These are phyloP conservation scores for Trichophyton benhamiae DNA, from an alignment of 2,329 filamentous ascomycete species.

Conservation along the genomic window DNA sequence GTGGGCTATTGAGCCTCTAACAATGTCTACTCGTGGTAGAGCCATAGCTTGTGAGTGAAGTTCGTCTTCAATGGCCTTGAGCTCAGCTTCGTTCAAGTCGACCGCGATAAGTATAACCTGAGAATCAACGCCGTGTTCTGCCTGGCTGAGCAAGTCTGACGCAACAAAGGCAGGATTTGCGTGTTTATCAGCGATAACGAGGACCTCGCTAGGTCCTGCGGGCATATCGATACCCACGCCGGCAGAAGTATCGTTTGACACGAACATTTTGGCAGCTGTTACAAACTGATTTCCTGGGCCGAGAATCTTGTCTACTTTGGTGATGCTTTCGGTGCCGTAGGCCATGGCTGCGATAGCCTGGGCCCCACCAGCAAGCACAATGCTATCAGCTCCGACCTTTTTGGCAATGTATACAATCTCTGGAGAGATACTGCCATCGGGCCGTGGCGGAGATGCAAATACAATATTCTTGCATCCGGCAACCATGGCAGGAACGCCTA, in stretches of 20 bases:
- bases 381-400: conserved; percentile 90
- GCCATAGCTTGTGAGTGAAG: conserved; percentile 76
- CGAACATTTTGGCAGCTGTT: conserved; percentile 95
- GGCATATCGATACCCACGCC: conserved; percentile 97
- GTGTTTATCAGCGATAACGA: conserved; percentile 83
- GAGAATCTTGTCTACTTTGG: conserved; percentile 97
- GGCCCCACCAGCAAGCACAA: conserved; percentile 87
- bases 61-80: conserved; percentile 80
- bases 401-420: conserved; percentile 97
- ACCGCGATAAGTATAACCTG: conserved; percentile 88
- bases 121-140: conserved; percentile 91
- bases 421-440: conserved; percentile 81
- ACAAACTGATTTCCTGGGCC: conserved; percentile 98
- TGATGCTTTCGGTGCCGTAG: conserved; percentile 87
- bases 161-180: conserved; percentile 92
- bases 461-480: conserved; percentile 94
- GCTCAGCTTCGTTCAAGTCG: conserved; percentile 57
- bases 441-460: conserved; percentile 76
- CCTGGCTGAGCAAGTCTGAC: conserved; percentile 85
- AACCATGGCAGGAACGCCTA: conserved; percentile 94
- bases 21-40: conserved; percentile 83
- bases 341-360: conserved; percentile 95
- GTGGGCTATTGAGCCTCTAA: conserved; percentile 78
- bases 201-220: conserved; percentile 85
- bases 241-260: conserved; percentile 92